A percentile compares a stretch with the other conserved stretches of the same genome.
Evolutionary conservation across 176 grass and related monocot species (phyloP).

Genomic region (Urochloa ruziziensis): DNA sequence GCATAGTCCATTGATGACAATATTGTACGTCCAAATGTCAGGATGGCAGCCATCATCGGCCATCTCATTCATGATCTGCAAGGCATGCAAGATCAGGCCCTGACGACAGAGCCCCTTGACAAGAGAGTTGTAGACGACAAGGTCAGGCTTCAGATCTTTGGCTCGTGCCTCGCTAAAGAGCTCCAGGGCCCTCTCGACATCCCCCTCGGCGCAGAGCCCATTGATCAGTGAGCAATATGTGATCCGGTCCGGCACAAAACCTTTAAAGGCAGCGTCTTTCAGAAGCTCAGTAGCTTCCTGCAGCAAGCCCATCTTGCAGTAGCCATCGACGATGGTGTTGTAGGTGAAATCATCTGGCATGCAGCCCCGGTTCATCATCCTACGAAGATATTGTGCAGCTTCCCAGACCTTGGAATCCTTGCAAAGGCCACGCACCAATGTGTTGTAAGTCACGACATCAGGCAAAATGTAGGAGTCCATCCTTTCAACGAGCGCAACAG

Average conservation of each 20-base stretch:
- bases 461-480: constrained; percentile 51
- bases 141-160: constrained; percentile 53
- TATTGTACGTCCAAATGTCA: constrained; percentile 87
- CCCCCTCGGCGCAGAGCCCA: constrained; percentile 78
- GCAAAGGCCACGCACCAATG: constrained; percentile 73
- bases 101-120: constrained; percentile 83
- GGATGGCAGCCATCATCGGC: constrained; percentile 58
- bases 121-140: constrained; percentile 79
- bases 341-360: constrained; percentile 94
- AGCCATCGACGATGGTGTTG: constrained; percentile 87
- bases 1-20: constrained; percentile 87
- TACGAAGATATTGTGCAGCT: constrained; percentile 62
- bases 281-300: constrained; percentile 76
- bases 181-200: constrained; percentile 71
- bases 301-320: constrained; percentile 79
- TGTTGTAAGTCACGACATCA: constrained; percentile 92
- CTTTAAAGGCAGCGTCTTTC: constrained; percentile 85
- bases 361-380: constrained; percentile 79
- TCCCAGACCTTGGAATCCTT: constrained; percentile 59
- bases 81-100: constrained; percentile 83
- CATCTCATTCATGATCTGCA: constrained; percentile 91
- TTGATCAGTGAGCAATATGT: constrained; percentile 94
- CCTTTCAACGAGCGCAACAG: constrained; percentile 54
- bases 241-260: constrained; percentile 80
- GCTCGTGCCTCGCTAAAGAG: constrained; percentile 76